Percentiles rank a stretch among this genome's conserved stretches.
phyloP scores from a whole-genome alignment of 495 filamentous ascomycete genomes.

The Trichoderma virens region DNA sequence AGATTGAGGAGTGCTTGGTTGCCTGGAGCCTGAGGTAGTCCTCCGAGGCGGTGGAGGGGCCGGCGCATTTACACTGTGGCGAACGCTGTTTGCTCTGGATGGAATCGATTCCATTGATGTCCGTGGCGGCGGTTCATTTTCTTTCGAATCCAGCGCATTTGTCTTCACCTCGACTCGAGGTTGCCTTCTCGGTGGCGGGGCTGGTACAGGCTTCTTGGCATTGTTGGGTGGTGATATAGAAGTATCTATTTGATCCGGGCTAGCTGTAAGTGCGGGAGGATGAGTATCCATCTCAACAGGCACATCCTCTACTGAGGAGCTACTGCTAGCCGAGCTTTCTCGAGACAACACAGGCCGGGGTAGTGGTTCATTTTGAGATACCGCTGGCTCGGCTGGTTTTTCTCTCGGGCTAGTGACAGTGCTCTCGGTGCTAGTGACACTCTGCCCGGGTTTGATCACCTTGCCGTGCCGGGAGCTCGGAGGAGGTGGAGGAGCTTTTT shows the following conservation, averaged over 20 bases:
- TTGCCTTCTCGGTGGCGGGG: slow-evolving; percentile 40
- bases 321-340: background rate
- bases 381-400: background rate
- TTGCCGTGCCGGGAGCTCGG: slow-evolving; percentile 63
- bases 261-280: background rate
- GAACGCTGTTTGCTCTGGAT: slow-evolving; percentile 34
- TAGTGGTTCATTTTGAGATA: slow-evolving; percentile 34
- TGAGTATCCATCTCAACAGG: background rate
- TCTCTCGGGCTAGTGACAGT: background rate
- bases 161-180: slow-evolving; percentile 31
- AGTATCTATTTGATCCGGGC: background rate
- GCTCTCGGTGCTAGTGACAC: background rate
- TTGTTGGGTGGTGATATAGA: background rate
- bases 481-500: slow-evolving; percentile 46
- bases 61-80: slow-evolving; percentile 27
- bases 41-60: slow-evolving; percentile 39
- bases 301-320: background rate
- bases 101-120: slow-evolving; percentile 37
- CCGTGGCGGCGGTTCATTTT: slow-evolving; percentile 28
- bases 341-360: slow-evolving; percentile 29
- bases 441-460: slow-evolving; percentile 43
- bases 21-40: slow-evolving; percentile 25
- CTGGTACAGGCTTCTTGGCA: slow-evolving; percentile 36
- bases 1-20: slow-evolving; percentile 15
- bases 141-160: slow-evolving; percentile 19